These are phyloP conservation scores for Trebouxia sp. DNA, from an alignment of 139 green algal genomes.

Conservation along the genomic window DNA sequence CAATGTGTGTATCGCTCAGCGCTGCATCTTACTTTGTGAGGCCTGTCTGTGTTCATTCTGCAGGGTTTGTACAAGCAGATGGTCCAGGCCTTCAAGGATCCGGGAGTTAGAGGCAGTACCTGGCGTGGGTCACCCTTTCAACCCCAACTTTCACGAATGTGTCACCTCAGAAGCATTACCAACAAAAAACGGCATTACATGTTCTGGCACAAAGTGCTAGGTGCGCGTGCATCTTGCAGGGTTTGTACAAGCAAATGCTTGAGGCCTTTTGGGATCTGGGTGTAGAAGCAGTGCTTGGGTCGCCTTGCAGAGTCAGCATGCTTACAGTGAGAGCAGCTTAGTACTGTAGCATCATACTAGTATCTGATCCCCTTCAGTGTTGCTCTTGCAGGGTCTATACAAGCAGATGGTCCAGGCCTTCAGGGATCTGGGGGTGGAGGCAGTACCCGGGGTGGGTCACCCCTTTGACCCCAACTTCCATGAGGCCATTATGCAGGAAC, in stretches of 20 bases:
- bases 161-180: no score
- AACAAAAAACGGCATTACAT: no score
- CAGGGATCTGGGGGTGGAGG: slow-evolving; percentile 80
- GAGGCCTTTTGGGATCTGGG: no score
- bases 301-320: no score
- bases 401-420: slow-evolving; percentile 96
- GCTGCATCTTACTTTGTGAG: no score
- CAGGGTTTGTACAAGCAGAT: slow-evolving; percentile 95
- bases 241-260: no score
- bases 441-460: slow-evolving; percentile 75
- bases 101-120: slow-evolving; percentile 87
- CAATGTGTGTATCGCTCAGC: no score
- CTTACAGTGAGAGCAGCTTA: no score
- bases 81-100: slow-evolving; percentile 83
- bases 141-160: slow-evolving; percentile 97
- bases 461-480: slow-evolving; percentile 96
- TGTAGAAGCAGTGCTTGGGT: no score
- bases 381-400: slow-evolving; percentile 76
- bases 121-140: slow-evolving; percentile 84
- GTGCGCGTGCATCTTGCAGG: no score
- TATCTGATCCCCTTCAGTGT: neutral
- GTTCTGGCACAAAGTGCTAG: no score
- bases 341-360: no score
- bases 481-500: slow-evolving; percentile 94
- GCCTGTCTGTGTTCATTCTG: neutral